Evolutionary conservation across 805 yeast genomes (phyloP), one percentile per base, ranked within the genome.

Genomic region (Saccharomycopsis selenospora): DNA sequence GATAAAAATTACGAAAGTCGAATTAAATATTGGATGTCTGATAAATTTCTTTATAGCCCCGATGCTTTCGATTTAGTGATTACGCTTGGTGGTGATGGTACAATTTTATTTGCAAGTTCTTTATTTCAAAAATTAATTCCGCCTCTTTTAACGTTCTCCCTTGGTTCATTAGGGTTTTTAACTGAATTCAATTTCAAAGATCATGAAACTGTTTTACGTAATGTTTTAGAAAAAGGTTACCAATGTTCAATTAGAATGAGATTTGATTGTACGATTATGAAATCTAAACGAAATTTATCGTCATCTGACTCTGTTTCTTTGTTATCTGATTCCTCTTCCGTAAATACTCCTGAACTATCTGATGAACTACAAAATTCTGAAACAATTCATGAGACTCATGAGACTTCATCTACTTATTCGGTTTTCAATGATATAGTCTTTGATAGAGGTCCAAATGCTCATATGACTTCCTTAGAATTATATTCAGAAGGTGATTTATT

Each of bases 41-140:
- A 74, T 69, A 27, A 71, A 63, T 58, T 63, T 28, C 22, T 46
- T 55, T 63, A 47, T 26, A 40, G 40, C 17, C 71, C 77, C 2
- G 71, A 74, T 29, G 58, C 69, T 42, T 77, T 80, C 55, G 98
- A 91, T 62, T 68, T 90, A 51, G 82, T 88, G 2, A 77, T 91
- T 40, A 87, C 98, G 0, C 70, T 93, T 6, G 99, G 99, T 22
- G 99, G 99, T 14, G 99, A 93, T 61, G 98, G 99, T 6, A 93
- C 99, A 0, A 96, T 91, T 43, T 68, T 91, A 7, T 84, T 84
- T 59, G 91, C 91, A 0, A 88, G 95, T 2, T 82, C 93, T 49
- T 69, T 89, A 36, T 93, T 93, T 65, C 95, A 85, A 66, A 69
- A 75, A 49, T 75, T 76, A 43, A 96, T 90, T 1, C 99, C 99